phyloP scores from a whole-genome alignment of 495 filamentous ascomycete genomes.

The Aspergillus sclerotioniger region DNA sequence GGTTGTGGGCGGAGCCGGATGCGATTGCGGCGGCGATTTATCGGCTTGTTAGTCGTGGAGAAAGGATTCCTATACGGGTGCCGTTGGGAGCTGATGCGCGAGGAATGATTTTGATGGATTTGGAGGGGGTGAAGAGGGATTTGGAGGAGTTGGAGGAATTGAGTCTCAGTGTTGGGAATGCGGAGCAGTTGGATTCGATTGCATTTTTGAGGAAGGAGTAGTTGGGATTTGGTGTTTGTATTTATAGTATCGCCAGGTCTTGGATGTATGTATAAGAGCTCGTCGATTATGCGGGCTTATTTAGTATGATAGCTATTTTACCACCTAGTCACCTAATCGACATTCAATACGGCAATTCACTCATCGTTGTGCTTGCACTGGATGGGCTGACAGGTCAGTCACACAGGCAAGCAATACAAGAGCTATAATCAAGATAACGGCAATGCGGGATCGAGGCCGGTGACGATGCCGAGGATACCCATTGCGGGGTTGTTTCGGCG shows the following conservation, averaged over 20 bases:
- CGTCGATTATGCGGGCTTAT: no score
- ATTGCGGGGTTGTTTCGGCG: constrained; percentile 5
- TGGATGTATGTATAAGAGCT: no score
- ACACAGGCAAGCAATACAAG: no score
- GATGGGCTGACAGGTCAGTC: no score
- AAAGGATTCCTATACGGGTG: background rate
- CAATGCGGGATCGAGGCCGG: background rate
- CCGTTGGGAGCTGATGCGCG: background rate
- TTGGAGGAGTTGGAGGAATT: background rate
- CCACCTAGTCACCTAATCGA: no score
- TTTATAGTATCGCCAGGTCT: no score
- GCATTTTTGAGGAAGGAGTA: constrained; percentile 1
- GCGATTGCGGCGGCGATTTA: background rate
- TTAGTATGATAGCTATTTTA: no score
- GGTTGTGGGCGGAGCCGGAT: constrained; percentile 5
- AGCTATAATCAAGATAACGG: no score
- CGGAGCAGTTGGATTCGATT: constrained; percentile 7
- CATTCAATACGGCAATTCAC: no score
- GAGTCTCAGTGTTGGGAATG: background rate
- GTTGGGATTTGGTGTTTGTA: background rate
- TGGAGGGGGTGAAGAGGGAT: constrained; percentile 1
- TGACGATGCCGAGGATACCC: background rate
- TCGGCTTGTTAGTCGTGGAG: background rate
- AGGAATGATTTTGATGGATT: background rate
- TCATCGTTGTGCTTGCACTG: no score